These are phyloP conservation scores for Hanseniaspora opuntiae DNA, from an alignment of 805 yeast genomes.

Conservation along the genomic window DNA sequence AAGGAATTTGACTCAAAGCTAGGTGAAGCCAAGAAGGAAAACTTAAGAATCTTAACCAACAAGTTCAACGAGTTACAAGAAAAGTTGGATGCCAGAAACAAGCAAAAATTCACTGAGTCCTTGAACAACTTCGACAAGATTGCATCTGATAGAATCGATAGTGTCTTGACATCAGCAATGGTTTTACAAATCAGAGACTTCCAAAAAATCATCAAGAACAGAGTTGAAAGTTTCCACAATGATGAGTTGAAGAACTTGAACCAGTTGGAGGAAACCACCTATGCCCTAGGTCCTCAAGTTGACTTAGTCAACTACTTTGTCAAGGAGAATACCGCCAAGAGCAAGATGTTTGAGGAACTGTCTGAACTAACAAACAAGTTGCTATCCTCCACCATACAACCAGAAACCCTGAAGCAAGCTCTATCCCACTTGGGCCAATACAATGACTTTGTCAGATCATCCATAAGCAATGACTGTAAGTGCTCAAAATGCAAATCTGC, in stretches of 20 bases:
- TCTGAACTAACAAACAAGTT: constrained; percentile 19
- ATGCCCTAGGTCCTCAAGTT: constrained; percentile 31
- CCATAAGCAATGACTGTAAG: constrained; percentile 18
- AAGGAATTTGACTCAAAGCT: constrained; percentile 12
- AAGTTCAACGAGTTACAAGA: constrained; percentile 52
- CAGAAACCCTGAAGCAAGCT: constrained; percentile 29
- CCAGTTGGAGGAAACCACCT: constrained; percentile 42
- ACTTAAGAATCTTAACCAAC: constrained; percentile 44
- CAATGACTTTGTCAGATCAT: constrained; percentile 20
- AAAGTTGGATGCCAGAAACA: constrained; percentile 46
- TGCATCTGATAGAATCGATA: constrained; percentile 57
- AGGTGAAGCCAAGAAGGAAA: constrained; percentile 36
- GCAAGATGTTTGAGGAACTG: constrained; percentile 20
- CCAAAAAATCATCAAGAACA: constrained; percentile 41
- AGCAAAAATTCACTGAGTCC: constrained; percentile 46
- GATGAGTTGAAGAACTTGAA: constrained; percentile 62
- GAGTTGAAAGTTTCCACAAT: constrained; percentile 60
- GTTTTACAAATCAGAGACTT: constrained; percentile 57
- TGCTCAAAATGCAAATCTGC: constrained; percentile 13
- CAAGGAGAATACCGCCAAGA: constrained; percentile 27
- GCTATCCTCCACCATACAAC: constrained; percentile 15
- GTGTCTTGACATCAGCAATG: constrained; percentile 54
- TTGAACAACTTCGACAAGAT: constrained; percentile 53
- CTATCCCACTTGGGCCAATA: constrained; percentile 18
- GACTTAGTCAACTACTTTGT: constrained; percentile 30